Evolutionary conservation across 2,329 filamentous ascomycete species (phyloP), one percentile per base, ranked within the genome.

Genomic region (Aspergillus oerlinghausenensis): DNA sequence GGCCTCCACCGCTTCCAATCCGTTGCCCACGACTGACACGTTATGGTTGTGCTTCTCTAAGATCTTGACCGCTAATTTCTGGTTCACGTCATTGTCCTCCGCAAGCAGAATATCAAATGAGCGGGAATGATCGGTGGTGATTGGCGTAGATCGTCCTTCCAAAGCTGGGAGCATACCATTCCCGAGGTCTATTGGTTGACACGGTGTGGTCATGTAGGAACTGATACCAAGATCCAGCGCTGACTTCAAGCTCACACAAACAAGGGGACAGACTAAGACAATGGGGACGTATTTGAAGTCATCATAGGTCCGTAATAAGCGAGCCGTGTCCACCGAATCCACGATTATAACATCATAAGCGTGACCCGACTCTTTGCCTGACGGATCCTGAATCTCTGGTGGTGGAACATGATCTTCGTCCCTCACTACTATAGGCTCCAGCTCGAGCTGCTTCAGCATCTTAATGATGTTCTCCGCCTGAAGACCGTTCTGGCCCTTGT

Each of bases 161-260:
- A 99, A 80, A 3, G 94, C 94, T 6, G 94, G 94, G 19, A 97
- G 89, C 84, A 99, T 92, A 63, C 92, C 93, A 68, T 97, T 97
- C 58, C 92, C 92, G 57, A 99, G 80, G 73, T 99, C 94, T 61
- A 97, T 96, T 4, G 93, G 85, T 68, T 93, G 84, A 76, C 94
- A 97, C 8, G 94, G 94, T 17, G 92, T 96, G 1, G 94, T 97
- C 92, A 97, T 97, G 75, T 97, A 97, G 51, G 92, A 97, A n/a
- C 92, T 95, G 65, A 99, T 96, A 61, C 94, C 93, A 62, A 97
- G 83, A 72, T 97, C 94, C 58, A 97, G 79, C 57, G 93, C 94
- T 3, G 91, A 94, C 78, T 96, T 96, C 65, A 99, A 82, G 73
- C 87, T 95, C 64, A 97, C 91, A 59, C 92, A 90, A 11, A 97